Evolutionary conservation across 1,139 yeast genomes (phyloP).

Genomic region (Kazachstania sp.): DNA sequence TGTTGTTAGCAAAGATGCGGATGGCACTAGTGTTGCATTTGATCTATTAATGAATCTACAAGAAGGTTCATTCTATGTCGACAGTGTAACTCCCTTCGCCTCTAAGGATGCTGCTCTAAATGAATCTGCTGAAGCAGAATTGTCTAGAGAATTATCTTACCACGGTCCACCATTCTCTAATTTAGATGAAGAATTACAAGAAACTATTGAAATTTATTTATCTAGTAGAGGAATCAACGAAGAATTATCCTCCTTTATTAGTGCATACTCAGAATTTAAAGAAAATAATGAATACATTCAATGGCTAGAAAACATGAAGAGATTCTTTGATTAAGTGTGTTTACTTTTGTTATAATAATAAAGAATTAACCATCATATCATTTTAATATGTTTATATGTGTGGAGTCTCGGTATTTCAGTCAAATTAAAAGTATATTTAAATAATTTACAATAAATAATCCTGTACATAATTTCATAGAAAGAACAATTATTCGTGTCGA

Average conservation of each 20-base stretch:
- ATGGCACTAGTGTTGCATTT: conserved; percentile 59
- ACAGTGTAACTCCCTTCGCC: conserved; percentile 63
- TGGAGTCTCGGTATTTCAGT: too few relatives aligned
- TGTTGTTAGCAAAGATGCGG: conserved; percentile 58
- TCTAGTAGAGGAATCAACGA: conserved; percentile 66
- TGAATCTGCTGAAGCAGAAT: conserved; percentile 55
- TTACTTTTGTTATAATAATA: too few relatives aligned
- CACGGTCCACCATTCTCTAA: conserved; percentile 87
- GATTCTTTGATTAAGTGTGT: conserved; percentile 39
- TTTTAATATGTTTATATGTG: too few relatives aligned
- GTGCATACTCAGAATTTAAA: conserved; percentile 67
- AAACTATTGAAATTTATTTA: conserved; percentile 65
- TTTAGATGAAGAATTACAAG: conserved; percentile 79
- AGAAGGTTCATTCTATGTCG: conserved; percentile 60
- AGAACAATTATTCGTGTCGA: too few relatives aligned
- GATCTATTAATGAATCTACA: conserved; percentile 58
- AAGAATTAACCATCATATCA: too few relatives aligned
- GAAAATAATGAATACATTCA: conserved; percentile 80
- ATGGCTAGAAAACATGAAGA: conserved; percentile 65
- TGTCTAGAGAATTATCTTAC: conserved; percentile 61
- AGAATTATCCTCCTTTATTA: conserved; percentile 69
- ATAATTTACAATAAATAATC: neutral
- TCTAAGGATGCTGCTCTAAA: conserved; percentile 48
- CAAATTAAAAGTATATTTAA: too few relatives aligned
- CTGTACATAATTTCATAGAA: neutral